Percentiles rank a stretch among this genome's conserved stretches.
Conservation (phyloP, 1,284 basidiomycete species). For the Puccinia sorghi region DNA sequence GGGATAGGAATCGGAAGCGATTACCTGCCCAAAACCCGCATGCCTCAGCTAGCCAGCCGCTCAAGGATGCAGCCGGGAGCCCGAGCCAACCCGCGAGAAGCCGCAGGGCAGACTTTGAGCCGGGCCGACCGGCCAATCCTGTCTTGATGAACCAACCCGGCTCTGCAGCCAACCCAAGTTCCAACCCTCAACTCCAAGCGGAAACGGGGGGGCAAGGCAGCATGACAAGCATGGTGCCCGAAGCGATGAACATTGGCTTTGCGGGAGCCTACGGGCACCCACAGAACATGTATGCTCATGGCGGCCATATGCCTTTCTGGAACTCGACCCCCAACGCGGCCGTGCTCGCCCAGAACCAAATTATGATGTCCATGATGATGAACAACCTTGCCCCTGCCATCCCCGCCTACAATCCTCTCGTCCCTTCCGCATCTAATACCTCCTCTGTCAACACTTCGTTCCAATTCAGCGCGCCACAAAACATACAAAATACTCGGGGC, state of each 20-base stretch:
- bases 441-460: not conserved
- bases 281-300: not conserved
- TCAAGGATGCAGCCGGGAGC: not conserved
- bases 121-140: not conserved
- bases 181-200: not conserved
- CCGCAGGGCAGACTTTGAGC: not conserved
- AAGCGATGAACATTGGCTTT: not conserved
- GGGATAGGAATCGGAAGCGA: constrained; percentile 19
- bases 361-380: constrained; percentile 31
- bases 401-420: constrained; percentile 14
- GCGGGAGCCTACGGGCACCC: not conserved
- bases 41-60: not conserved
- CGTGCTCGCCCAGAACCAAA: not conserved
- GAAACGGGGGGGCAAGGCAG: not conserved
- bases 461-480: not conserved
- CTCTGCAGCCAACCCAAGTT: not conserved
- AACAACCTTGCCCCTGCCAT: not conserved
- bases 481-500: not conserved
- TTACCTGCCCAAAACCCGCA: not conserved
- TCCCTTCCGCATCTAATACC: not conserved
- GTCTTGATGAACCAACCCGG: not conserved
- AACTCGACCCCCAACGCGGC: not conserved
- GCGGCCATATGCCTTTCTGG: not conserved
- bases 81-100: not conserved
- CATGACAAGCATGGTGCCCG: not conserved